These are phyloP conservation scores for Sclerospora graminicola DNA, from an alignment of 352 stramenopile genomes.

Conservation along the genomic window DNA sequence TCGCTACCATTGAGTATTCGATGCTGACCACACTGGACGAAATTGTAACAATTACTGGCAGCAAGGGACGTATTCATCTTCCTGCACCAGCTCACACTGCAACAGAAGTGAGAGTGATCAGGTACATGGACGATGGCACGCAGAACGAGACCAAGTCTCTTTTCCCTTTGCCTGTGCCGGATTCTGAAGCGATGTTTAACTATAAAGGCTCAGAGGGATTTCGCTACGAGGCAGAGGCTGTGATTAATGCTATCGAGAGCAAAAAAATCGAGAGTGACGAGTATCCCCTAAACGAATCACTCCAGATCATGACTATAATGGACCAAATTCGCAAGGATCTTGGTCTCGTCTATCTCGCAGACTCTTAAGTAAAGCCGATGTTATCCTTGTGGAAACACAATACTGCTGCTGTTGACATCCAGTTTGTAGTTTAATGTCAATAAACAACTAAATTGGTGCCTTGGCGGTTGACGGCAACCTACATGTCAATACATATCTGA, in stretches of 20 bases:
- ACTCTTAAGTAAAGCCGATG: too few relatives aligned
- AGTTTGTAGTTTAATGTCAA: too few relatives aligned
- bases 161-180: slow-evolving; percentile 34
- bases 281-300: slow-evolving; percentile 45
- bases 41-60: slow-evolving; percentile 64
- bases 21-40: slow-evolving; percentile 52
- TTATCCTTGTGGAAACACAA: too few relatives aligned
- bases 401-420: too few relatives aligned
- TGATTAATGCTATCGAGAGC: slow-evolving; percentile 45
- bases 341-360: slow-evolving; percentile 27
- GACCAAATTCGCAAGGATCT: slow-evolving; percentile 55
- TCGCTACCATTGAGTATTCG: slow-evolving; percentile 59
- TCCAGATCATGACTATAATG: slow-evolving; percentile 49
- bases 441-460: too few relatives aligned
- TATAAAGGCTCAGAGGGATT: slow-evolving; percentile 37
- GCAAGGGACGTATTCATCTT: slow-evolving; percentile 57
- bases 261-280: slow-evolving; percentile 30
- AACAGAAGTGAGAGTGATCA: slow-evolving; percentile 35
- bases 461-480: too few relatives aligned
- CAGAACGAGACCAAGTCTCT: slow-evolving; percentile 20
- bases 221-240: slow-evolving; percentile 66
- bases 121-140: slow-evolving; percentile 20
- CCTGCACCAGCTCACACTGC: slow-evolving; percentile 47
- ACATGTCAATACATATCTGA: too few relatives aligned
- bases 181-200: slow-evolving; percentile 3